Base-by-base conservation (phyloP, 345 rosid species). In the Passiflora organensis region DNA sequence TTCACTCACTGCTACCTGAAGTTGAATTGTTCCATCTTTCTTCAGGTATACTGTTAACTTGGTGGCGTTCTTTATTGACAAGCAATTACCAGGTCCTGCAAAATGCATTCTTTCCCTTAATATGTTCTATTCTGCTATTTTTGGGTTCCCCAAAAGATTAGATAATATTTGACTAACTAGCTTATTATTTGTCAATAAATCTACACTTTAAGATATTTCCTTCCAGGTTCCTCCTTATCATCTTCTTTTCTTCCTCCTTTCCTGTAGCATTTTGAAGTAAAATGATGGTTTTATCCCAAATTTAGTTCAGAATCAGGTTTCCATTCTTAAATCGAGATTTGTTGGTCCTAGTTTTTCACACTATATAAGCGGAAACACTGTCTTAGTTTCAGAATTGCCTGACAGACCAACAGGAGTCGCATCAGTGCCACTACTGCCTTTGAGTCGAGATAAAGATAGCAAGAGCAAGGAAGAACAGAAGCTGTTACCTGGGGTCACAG, bases 11-110 rank as follows among this genome's bases (percentile, higher is more conserved):
- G 15, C 34, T 25, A 11, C 13, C 34, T 49, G 50, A 46, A 48
- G 17, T 43, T 42, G 44, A 8, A 11, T 25, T 37, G n/a, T 41
- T 53, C 44, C 14, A 24, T 41, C 41, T 41, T 48, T 68, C 15
- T 62, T 63, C 72, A 85, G 96, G 96, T 93, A 89, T 55, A 89
- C 97, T 2, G 97, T 86, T 32, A 86, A 84, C 59, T 72, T 89
- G 68, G 95, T 83, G 61, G 83, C 84, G 42, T 86, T 89, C 75
- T 85, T 80, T 75, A 11, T 89, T n/a, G 97, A 93, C 82, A 83
- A 93, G 78, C 86, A 86, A 63, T 63, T 89, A 64, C 96, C 95
- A 70, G 97, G 97, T 93, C 28, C 63, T n/a, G n/a, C n/a, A 82
- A 41, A 16, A 51, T 49, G 16, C 0, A 34, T 32, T 19, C 9